Conservation (phyloP, 1,139 yeast genomes). For the Chernovozyma sophiae-reginae region DNA sequence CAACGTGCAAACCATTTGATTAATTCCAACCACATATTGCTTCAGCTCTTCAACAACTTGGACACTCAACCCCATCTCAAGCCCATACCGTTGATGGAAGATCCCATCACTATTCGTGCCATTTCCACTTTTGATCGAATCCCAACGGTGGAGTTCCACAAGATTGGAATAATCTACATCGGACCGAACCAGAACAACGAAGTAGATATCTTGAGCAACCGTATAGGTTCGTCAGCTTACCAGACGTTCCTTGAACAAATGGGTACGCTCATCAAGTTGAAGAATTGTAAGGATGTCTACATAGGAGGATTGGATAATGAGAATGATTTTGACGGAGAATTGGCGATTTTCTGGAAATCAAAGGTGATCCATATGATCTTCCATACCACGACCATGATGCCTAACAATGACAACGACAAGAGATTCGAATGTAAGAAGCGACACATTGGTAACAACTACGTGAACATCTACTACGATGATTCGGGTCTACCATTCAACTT, state of each 20-base stretch:
- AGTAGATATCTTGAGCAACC: constrained; percentile 59
- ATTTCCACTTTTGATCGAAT: constrained; percentile 65
- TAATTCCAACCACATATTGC: constrained; percentile 25
- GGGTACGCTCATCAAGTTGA: constrained; percentile 57
- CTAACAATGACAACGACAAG: constrained; percentile 42
- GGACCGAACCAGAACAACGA: constrained; percentile 66
- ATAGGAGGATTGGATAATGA: constrained; percentile 79
- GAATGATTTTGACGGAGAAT: constrained; percentile 69
- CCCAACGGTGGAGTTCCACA: constrained; percentile 76
- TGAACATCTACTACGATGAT: constrained; percentile 77
- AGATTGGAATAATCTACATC: constrained; percentile 72
- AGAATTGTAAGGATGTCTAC: constrained; percentile 53
- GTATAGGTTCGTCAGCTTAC: constrained; percentile 61
- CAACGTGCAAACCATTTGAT: no score
- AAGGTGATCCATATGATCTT: constrained; percentile 68
- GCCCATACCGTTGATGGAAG: constrained; percentile 42
- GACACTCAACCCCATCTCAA: constrained; percentile 17
- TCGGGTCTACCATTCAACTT: constrained; percentile 63
- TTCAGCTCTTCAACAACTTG: constrained; percentile 29
- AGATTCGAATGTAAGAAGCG: constrained; percentile 61
- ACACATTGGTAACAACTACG: constrained; percentile 84
- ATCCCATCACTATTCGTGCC: constrained; percentile 53
- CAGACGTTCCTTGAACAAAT: constrained; percentile 53
- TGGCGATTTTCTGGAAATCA: constrained; percentile 70
- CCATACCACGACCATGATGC: constrained; percentile 83